A percentile compares a stretch with the other conserved stretches of the same genome.
Conservation (phyloP, 2,329 filamentous ascomycete species). For the Colletotrichum sp. region DNA sequence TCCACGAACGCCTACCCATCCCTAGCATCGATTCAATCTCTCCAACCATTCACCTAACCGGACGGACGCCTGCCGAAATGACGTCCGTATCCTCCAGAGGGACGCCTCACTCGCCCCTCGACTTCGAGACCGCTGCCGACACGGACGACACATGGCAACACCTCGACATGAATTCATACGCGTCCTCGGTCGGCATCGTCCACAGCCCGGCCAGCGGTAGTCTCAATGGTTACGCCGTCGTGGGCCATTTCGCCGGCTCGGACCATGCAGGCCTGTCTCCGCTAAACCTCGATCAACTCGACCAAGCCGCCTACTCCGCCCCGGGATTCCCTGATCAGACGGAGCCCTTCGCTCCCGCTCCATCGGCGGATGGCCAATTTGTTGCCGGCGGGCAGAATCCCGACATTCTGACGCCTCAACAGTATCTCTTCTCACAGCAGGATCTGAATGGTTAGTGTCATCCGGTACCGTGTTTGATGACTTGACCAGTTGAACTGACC, state of each 20-base stretch:
- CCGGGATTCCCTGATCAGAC: constrained; percentile 36
- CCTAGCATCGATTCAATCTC: not conserved
- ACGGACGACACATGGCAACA: constrained; percentile 52
- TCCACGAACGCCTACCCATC: not conserved
- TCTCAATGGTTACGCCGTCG: constrained; percentile 54
- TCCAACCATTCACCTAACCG: not conserved
- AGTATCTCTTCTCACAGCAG: constrained; percentile 42
- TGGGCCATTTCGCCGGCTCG: constrained; percentile 40
- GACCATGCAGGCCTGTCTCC: constrained; percentile 45
- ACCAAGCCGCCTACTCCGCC: constrained; percentile 38
- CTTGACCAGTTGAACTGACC: not conserved
- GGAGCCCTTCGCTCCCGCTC: constrained; percentile 34
- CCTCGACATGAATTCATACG: constrained; percentile 39
- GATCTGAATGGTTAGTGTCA: constrained; percentile 34
- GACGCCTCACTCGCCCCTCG: constrained; percentile 46
- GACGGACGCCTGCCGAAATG: constrained; percentile 25
- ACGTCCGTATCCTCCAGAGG: constrained; percentile 44
- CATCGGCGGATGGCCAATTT: constrained; percentile 33
- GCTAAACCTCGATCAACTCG: constrained; percentile 41
- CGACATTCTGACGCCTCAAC: constrained; percentile 41
- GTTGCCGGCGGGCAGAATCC: constrained; percentile 28
- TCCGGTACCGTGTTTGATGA: not conserved
- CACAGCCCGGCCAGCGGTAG: constrained; percentile 58
- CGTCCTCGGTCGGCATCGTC: constrained; percentile 47
- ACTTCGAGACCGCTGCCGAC: constrained; percentile 43